A percentile compares a stretch with the other conserved stretches of the same genome.
Evolutionary conservation across 2,329 filamentous ascomycete genomes (phyloP).

Genomic region (Aspergillus ochraceus): DNA sequence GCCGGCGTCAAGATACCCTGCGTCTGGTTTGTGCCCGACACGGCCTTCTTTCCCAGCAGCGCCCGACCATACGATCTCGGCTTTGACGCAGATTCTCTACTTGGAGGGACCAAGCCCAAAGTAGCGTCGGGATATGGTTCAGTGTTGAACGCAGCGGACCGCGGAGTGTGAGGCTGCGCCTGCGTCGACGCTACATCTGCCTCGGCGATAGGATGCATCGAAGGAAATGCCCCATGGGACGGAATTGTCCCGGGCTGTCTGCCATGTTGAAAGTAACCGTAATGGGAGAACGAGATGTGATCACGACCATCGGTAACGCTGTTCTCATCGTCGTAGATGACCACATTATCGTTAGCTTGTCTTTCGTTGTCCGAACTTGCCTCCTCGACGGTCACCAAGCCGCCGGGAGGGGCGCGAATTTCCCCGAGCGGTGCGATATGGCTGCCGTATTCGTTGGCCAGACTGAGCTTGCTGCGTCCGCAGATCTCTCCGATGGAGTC

Average conservation of each 20-base stretch:
- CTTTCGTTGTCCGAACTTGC: constrained; percentile 40
- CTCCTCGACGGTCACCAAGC: constrained; percentile 46
- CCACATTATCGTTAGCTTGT: constrained; percentile 35
- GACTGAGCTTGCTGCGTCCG: constrained; percentile 59
- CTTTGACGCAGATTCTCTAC: constrained; percentile 29
- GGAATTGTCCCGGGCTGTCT: constrained; percentile 20
- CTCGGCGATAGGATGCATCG: constrained; percentile 15
- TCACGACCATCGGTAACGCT: constrained; percentile 38
- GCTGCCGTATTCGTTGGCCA: constrained; percentile 63
- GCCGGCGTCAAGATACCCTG: constrained; percentile 35
- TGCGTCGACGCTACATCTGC: constrained; percentile 17
- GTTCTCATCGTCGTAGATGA: constrained; percentile 41
- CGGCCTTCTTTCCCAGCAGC: constrained; percentile 27
- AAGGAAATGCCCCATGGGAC: constrained; percentile 19
- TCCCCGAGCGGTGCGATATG: constrained; percentile 63
- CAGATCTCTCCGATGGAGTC: constrained; percentile 65
- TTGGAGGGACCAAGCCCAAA: constrained; percentile 13
- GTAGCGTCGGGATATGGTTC: background rate
- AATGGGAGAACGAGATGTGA: constrained; percentile 35
- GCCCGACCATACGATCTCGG: constrained; percentile 29
- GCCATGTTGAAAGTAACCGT: constrained; percentile 39
- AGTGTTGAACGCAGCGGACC: constrained; percentile 8
- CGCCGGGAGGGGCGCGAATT: constrained; percentile 44
- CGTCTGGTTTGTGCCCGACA: constrained; percentile 10
- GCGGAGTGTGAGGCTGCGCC: constrained; percentile 14